These are phyloP conservation scores for Macrophomina pseudophaseolina DNA, from an alignment of 2,329 filamentous ascomycete species.

Conservation along the genomic window DNA sequence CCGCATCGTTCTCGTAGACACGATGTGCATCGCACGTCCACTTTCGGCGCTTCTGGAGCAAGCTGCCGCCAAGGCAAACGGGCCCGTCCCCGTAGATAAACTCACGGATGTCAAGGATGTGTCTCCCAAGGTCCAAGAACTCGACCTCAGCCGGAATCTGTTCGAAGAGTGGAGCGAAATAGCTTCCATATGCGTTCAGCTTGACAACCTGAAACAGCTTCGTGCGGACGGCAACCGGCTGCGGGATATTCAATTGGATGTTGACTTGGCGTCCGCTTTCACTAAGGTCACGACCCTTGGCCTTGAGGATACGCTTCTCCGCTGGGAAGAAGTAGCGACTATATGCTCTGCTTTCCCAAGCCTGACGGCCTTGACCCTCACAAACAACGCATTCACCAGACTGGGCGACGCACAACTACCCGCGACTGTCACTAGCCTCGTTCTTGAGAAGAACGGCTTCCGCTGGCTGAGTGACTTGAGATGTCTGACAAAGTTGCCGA, in stretches of 20 bases:
- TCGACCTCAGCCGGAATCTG: conserved; percentile 86
- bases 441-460: conserved; percentile 76
- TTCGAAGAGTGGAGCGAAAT: conserved; percentile 72
- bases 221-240: conserved; percentile 80
- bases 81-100: conserved; percentile 37
- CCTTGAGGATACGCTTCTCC: conserved; percentile 55
- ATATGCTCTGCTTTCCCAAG: conserved; percentile 60
- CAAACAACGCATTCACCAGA: conserved; percentile 46
- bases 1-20: conserved; percentile 81
- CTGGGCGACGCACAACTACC: conserved; percentile 47
- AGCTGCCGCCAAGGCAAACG: conserved; percentile 36
- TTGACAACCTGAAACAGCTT: conserved; percentile 69
- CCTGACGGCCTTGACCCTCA: conserved; percentile 57
- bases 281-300: conserved; percentile 50
- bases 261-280: conserved; percentile 36
- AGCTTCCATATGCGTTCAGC: conserved; percentile 70
- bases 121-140: conserved; percentile 67
- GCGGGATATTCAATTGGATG: conserved; percentile 40
- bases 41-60: conserved; percentile 33
- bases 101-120: conserved; percentile 58
- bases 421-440: conserved; percentile 64
- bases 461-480: conserved; percentile 62
- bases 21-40: conserved; percentile 63
- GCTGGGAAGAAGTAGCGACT: conserved; percentile 43
- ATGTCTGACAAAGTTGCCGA: conserved; percentile 63